phyloP scores from a whole-genome alignment of 495 filamentous ascomycete species.

The Tetracladium marchalianum region DNA sequence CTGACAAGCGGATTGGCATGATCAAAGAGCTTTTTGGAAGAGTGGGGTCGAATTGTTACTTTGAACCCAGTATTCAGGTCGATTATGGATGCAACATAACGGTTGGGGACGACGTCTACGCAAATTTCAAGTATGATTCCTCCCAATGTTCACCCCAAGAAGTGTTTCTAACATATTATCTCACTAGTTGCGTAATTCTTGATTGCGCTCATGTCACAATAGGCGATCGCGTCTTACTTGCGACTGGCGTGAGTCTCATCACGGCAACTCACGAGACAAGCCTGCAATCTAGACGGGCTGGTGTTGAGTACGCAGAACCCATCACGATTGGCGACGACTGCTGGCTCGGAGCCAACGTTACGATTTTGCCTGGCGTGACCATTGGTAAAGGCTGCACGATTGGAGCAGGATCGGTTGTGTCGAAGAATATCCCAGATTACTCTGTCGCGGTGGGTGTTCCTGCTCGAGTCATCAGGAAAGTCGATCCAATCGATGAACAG shows the following conservation, averaged over 20 bases:
- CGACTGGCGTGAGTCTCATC: slow-evolving; percentile 33
- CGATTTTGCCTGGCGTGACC: slow-evolving; percentile 33
- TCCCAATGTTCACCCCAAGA: no score
- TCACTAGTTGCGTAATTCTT: no score
- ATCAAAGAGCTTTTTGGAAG: slow-evolving; percentile 31
- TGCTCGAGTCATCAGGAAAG: no score
- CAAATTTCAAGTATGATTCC: slow-evolving; percentile 39
- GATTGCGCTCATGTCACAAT: no score
- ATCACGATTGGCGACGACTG: slow-evolving; percentile 33
- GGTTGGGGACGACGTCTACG: slow-evolving; percentile 40
- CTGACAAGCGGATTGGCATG: slow-evolving; percentile 25
- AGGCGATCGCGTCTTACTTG: slow-evolving; percentile 17
- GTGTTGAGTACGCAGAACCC: slow-evolving; percentile 25
- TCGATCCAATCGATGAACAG: no score
- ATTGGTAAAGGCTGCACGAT: slow-evolving; percentile 35
- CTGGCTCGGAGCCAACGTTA: slow-evolving; percentile 32
- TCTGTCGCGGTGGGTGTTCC: slow-evolving; percentile 32
- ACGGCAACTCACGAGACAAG: slow-evolving; percentile 36
- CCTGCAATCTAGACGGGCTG: slow-evolving; percentile 26
- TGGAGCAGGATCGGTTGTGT: slow-evolving; percentile 34
- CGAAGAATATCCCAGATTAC: slow-evolving; percentile 34
- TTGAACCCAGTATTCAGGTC: slow-evolving; percentile 40
- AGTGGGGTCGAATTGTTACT: slow-evolving; percentile 30
- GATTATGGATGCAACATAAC: slow-evolving; percentile 47
- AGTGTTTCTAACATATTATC: no score